phyloP scores from a whole-genome alignment of 257 asterid genomes.

The Solanum gracilifrons region DNA sequence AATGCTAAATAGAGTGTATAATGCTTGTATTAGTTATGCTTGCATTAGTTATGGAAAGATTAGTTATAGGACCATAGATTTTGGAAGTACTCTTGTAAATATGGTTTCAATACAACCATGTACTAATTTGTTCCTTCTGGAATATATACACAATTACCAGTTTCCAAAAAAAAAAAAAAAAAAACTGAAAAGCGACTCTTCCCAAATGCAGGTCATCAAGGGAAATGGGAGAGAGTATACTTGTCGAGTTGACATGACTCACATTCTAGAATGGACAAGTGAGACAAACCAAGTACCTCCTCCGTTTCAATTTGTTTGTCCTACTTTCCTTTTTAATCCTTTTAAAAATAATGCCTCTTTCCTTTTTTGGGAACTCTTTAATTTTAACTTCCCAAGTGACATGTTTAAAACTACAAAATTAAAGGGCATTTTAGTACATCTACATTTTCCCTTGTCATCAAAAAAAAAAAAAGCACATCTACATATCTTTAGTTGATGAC shows the following conservation, averaged over 20 bases:
- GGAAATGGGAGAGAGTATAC: background rate
- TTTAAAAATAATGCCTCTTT: background rate
- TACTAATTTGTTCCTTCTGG: background rate
- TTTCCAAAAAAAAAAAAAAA: too few relatives aligned
- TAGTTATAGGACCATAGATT: background rate
- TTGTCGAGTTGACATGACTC: background rate
- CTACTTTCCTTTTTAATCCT: background rate
- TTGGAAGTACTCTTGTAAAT: background rate
- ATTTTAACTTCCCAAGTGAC: background rate
- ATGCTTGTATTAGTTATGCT: background rate
- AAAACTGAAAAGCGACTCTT: background rate
- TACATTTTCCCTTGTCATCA: too few relatives aligned
- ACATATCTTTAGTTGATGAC: background rate
- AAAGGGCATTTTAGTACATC: background rate
- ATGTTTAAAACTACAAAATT: background rate
- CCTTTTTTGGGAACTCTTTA: background rate
- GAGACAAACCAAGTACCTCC: background rate
- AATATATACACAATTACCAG: background rate
- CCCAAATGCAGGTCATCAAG: background rate
- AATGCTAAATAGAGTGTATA: background rate
- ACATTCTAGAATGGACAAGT: background rate
- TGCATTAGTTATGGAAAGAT: background rate
- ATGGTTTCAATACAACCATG: background rate
- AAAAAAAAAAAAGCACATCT: background rate
- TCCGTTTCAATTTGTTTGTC: background rate